Percentiles rank a stretch among this genome's conserved stretches.
phyloP scores from a whole-genome alignment of 2,329 filamentous ascomycete species.

The Fusarium concolor region DNA sequence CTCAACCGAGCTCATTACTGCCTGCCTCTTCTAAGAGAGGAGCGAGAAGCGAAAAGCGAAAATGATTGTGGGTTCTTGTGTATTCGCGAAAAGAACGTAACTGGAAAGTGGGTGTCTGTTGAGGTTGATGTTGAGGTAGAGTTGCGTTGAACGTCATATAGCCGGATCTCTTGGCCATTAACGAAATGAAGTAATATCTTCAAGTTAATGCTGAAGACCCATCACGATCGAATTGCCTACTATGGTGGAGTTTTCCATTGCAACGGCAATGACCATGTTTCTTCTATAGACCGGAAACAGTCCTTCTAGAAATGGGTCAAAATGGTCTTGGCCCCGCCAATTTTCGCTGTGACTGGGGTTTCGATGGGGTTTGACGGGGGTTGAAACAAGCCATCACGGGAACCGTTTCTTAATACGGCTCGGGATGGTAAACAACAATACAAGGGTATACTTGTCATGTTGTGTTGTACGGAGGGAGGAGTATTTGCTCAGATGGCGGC shows the following conservation, averaged over 20 bases:
- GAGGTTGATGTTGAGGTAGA: neutral
- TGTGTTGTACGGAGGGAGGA: neutral
- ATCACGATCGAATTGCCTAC: too few species aligned
- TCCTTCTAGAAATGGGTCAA: constrained; percentile 28
- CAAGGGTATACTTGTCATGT: constrained; percentile 12
- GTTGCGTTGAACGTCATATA: neutral
- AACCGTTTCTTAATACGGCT: constrained; percentile 28
- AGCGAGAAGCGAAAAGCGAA: constrained; percentile 32
- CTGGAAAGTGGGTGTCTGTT: neutral
- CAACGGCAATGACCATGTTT: constrained; percentile 4
- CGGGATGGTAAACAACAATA: constrained; percentile 26
- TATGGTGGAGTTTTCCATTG: too few species aligned
- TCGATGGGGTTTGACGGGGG: constrained; percentile 24
- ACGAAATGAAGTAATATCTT: constrained; percentile 26
- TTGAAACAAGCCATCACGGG: constrained; percentile 41
- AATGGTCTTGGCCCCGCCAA: constrained; percentile 34
- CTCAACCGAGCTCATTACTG: constrained; percentile 25
- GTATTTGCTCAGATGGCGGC: constrained; percentile 7
- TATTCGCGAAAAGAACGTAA: constrained; percentile 22
- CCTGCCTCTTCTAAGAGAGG: constrained; percentile 28
- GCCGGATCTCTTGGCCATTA: constrained; percentile 10
- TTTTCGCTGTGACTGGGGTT: constrained; percentile 13
- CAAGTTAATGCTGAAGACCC: constrained; percentile 18
- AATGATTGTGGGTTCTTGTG: constrained; percentile 23
- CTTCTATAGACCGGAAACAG: constrained; percentile 8